Evolutionary conservation across 1,284 basidiomycete genomes (phyloP).

Genomic region (Trametes polyzona): DNA sequence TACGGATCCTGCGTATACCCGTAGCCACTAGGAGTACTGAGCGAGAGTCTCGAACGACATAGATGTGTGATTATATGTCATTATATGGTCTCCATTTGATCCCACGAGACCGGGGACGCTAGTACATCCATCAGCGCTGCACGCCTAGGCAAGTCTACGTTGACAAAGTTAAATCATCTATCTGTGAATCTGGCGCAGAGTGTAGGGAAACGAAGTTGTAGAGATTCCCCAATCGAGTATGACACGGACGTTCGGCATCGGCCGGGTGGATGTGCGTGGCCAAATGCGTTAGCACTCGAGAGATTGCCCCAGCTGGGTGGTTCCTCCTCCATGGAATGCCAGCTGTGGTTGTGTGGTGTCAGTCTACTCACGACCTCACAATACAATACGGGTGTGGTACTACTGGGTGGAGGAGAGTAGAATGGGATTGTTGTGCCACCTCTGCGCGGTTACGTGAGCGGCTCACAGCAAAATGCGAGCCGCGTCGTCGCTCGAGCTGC

Average conservation of each 20-base stretch:
- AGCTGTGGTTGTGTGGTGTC: neutral
- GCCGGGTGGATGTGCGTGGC: conserved; percentile 2
- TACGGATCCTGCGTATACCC: no score
- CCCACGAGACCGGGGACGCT: no score
- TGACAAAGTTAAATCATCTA: no score
- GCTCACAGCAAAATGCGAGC: conserved; percentile 21
- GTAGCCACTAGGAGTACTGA: no score
- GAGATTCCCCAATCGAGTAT: neutral
- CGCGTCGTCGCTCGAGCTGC: conserved; percentile 8
- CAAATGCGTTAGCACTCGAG: neutral
- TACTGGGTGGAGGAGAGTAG: neutral
- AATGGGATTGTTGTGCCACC: conserved; percentile 3
- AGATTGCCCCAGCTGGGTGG: neutral
- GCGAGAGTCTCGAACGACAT: no score
- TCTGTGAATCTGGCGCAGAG: neutral
- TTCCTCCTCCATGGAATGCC: neutral
- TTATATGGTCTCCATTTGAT: no score
- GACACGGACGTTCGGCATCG: conserved; percentile 2
- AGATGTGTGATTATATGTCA: no score
- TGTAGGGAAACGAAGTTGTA: neutral
- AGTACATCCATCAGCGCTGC: no score
- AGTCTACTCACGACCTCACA: no score
- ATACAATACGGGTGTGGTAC: no score
- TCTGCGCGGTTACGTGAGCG: conserved; percentile 26
- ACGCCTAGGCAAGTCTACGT: no score